A percentile compares a stretch with the other conserved stretches of the same genome.
Evolutionary conservation across 1,284 basidiomycete species (phyloP).

Genomic region (Polyporus tsugae): DNA sequence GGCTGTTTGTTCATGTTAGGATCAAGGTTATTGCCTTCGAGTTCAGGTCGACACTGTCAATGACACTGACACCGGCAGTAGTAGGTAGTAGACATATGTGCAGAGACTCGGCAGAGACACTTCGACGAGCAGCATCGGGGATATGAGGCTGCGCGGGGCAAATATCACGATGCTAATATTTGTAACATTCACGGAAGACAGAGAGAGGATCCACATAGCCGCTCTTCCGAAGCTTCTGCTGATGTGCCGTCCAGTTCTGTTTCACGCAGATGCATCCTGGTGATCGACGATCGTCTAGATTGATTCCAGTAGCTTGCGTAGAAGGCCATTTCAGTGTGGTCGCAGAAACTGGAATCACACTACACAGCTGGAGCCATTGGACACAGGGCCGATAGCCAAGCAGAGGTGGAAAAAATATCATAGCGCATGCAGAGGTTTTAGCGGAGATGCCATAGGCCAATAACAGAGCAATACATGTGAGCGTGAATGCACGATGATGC

Average conservation of each 20-base stretch:
- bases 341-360: neutral
- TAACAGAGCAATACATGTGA: slow-evolving; percentile 41
- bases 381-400: neutral
- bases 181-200: neutral
- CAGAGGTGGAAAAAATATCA: slow-evolving; percentile 26
- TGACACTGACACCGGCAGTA: too few relatives aligned
- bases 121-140: too few relatives aligned
- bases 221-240: neutral
- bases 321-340: too few relatives aligned
- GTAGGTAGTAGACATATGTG: too few relatives aligned
- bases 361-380: neutral
- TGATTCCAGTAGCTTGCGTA: too few relatives aligned
- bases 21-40: slow-evolving; percentile 27
- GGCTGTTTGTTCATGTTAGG: slow-evolving; percentile 36
- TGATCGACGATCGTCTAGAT: too few relatives aligned
- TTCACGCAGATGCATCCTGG: too few relatives aligned
- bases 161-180: too few relatives aligned
- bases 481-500: slow-evolving; percentile 31
- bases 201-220: neutral
- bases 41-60: too few relatives aligned
- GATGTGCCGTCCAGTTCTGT: neutral
- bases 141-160: too few relatives aligned
- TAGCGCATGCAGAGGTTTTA: slow-evolving; percentile 40
- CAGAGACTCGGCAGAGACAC: neutral
- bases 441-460: slow-evolving; percentile 37